A percentile compares a stretch with the other conserved stretches of the same genome.
These are phyloP conservation scores for Rhizoclosmatium globosum DNA, from an alignment of 192 early-diverging fungal species.

Conservation along the genomic window DNA sequence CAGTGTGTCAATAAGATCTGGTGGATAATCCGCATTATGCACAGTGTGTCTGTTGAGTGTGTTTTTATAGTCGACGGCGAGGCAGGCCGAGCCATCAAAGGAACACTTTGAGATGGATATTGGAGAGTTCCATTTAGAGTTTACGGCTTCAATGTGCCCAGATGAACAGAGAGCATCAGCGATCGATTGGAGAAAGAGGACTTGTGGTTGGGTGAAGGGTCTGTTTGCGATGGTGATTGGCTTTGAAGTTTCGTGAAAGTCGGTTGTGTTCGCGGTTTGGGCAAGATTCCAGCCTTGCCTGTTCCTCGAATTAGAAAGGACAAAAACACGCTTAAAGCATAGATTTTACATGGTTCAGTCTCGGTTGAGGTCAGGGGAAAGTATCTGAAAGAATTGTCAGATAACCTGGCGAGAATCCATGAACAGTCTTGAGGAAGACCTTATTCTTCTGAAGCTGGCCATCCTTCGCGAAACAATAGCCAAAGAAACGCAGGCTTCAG, in stretches of 20 bases:
- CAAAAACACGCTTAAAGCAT: too few relatives aligned
- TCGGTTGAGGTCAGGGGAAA: too few relatives aligned
- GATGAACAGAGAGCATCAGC: not conserved
- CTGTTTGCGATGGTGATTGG: conserved; percentile 1
- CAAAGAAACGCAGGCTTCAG: not conserved
- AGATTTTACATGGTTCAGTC: too few relatives aligned
- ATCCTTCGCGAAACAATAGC: conserved; percentile 14
- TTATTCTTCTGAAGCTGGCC: conserved; percentile 16
- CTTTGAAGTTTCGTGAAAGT: not conserved
- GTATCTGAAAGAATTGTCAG: conserved; percentile 1
- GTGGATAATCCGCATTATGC: not conserved
- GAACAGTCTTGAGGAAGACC: conserved; percentile 15
- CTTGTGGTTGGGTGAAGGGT: conserved; percentile 5
- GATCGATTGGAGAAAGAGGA: not conserved
- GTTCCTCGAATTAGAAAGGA: too few relatives aligned
- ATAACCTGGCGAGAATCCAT: not conserved
- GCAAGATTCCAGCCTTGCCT: too few relatives aligned
- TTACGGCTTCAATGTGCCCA: not conserved
- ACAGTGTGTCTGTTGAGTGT: conserved; percentile 9
- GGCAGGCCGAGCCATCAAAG: not conserved
- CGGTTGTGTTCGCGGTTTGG: too few relatives aligned
- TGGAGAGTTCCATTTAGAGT: not conserved
- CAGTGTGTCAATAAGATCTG: not conserved
- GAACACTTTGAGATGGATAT: not conserved
- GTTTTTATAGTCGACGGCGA: conserved; percentile 6